These are phyloP conservation scores for Sporothrix mexicana DNA, from an alignment of 2,329 filamentous ascomycete species.

Conservation along the genomic window DNA sequence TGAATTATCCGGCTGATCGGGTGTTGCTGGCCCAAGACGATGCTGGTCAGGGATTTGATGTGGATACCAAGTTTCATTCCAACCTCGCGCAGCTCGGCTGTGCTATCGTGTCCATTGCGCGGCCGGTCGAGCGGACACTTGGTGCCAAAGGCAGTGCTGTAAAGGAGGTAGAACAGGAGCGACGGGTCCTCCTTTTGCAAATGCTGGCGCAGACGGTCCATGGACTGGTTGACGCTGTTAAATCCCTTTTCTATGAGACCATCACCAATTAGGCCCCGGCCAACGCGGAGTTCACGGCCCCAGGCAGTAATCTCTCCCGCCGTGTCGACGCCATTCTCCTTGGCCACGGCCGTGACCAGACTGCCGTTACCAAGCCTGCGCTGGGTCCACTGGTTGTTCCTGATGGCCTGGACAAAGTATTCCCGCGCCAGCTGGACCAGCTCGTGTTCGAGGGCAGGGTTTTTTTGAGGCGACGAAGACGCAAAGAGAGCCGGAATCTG, in stretches of 20 bases:
- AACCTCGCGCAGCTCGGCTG: constrained; percentile 28
- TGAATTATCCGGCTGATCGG: constrained; percentile 29
- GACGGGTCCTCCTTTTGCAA: constrained; percentile 40
- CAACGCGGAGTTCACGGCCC: constrained; percentile 38
- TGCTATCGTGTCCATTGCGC: neutral
- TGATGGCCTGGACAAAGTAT: constrained; percentile 40
- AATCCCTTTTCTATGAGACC: constrained; percentile 38
- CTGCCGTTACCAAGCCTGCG: constrained; percentile 26
- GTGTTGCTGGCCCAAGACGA: constrained; percentile 34
- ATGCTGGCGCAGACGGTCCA: constrained; percentile 40
- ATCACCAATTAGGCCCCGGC: constrained; percentile 36
- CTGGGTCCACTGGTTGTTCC: constrained; percentile 38
- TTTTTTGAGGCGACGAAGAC: neutral
- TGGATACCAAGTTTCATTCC: constrained; percentile 31
- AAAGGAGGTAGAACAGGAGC: constrained; percentile 39
- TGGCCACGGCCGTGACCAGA: constrained; percentile 20
- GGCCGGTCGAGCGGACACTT: neutral
- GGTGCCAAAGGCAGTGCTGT: constrained; percentile 32
- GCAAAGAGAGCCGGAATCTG: neutral
- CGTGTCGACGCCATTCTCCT: constrained; percentile 31
- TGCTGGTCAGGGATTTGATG: constrained; percentile 32
- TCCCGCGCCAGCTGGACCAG: constrained; percentile 38
- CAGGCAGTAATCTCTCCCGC: constrained; percentile 38
- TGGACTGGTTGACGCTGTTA: constrained; percentile 36
- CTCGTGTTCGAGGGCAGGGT: constrained; percentile 36